Conservation (phyloP, 2,329 filamentous ascomycete genomes). For the Aureobasidium sp. region DNA sequence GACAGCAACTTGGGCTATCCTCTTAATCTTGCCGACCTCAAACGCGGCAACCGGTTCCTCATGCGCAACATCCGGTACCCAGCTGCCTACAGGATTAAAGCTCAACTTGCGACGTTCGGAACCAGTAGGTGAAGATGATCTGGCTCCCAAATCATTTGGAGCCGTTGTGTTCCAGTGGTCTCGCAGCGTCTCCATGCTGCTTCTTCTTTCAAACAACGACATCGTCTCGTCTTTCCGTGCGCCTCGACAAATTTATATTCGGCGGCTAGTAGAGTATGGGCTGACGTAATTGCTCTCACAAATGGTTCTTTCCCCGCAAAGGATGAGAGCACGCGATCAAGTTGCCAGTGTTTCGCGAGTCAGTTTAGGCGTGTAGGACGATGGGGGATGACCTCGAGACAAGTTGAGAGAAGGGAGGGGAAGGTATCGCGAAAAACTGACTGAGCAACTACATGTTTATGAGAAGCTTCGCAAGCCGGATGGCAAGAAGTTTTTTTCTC, state of each 20-base stretch:
- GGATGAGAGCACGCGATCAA: conserved; percentile 12
- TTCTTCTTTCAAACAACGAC: conserved; percentile 14
- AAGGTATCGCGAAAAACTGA: neutral
- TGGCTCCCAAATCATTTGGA: neutral
- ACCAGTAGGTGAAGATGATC: conserved; percentile 24
- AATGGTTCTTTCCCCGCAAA: conserved; percentile 6
- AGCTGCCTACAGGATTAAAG: conserved; percentile 44
- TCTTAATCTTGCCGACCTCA: conserved; percentile 48
- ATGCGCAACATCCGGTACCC: conserved; percentile 34
- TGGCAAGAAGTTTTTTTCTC: neutral
- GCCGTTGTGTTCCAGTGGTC: conserved; percentile 2
- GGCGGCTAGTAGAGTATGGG: neutral
- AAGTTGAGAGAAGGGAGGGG: no score
- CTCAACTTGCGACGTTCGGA: conserved; percentile 42
- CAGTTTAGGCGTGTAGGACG: conserved; percentile 5
- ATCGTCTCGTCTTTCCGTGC: neutral
- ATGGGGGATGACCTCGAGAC: neutral
- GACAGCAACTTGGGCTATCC: conserved; percentile 59
- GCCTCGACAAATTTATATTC: neutral
- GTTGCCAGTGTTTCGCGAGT: conserved; percentile 3
- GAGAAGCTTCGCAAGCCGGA: neutral
- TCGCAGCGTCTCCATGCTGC: conserved; percentile 12
- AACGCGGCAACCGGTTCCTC: conserved; percentile 40
- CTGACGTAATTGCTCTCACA: conserved; percentile 9
- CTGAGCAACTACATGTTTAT: conserved; percentile 12